A percentile compares a stretch with the other conserved stretches of the same genome.
phyloP scores from a whole-genome alignment of 371 early-diverging fungal species.

The Chytridium lagenaria region DNA sequence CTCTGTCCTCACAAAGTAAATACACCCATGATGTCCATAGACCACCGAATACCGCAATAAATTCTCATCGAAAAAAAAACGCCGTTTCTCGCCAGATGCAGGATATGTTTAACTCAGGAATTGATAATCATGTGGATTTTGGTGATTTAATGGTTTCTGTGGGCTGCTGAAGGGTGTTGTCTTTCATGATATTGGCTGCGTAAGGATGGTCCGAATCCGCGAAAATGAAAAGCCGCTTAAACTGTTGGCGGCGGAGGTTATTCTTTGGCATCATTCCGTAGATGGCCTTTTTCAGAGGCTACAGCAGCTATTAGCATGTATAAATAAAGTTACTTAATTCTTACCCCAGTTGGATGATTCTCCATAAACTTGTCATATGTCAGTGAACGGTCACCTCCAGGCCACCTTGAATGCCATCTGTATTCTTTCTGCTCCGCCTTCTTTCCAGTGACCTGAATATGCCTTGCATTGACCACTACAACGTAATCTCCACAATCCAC shows the following conservation, averaged over 20 bases:
- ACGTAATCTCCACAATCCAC: conserved; percentile 98
- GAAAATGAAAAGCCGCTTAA: conserved; percentile 85
- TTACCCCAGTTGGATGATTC: conserved; percentile 81
- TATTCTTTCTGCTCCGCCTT: conserved; percentile 90
- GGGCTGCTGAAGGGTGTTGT: neutral
- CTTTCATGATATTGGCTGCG: conserved; percentile 81
- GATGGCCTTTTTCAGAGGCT: conserved; percentile 85
- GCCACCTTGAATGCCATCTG: conserved; percentile 86
- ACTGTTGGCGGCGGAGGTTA: conserved; percentile 76
- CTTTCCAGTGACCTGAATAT: conserved; percentile 83
- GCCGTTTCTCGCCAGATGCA: too few relatives aligned
- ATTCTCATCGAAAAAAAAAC: neutral
- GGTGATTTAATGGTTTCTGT: neutral
- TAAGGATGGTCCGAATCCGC: conserved; percentile 92
- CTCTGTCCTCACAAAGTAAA: conserved; percentile 26
- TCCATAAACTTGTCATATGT: conserved; percentile 75
- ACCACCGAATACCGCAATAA: neutral
- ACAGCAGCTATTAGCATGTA: neutral
- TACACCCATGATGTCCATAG: neutral
- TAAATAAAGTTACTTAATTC: conserved; percentile 7
- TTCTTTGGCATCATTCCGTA: conserved; percentile 97
- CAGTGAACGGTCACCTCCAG: conserved; percentile 90
- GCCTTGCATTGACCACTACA: conserved; percentile 93
- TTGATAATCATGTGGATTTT: too few relatives aligned
- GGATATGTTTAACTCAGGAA: too few relatives aligned